Percentiles rank a stretch among this genome's conserved stretches.
phyloP scores from a whole-genome alignment of 202 grass and related monocot species.

The Alloteropsis angusta region DNA sequence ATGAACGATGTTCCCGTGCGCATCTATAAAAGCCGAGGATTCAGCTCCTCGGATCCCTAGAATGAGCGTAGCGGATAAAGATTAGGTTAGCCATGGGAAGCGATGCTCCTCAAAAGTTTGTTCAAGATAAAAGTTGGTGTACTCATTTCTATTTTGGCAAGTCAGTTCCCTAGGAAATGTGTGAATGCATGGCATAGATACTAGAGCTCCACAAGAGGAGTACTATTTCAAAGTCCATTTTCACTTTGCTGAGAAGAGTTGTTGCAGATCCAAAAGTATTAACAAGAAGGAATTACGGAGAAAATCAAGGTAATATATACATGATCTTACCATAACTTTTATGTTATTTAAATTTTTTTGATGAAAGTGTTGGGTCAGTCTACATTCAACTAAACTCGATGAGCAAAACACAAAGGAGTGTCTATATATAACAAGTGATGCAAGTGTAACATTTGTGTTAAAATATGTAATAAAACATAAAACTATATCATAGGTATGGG shows the following conservation, averaged over 20 bases:
- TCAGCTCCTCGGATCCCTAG: neutral
- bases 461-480: too few relatives aligned
- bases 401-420: too few relatives aligned
- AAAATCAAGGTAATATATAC: neutral
- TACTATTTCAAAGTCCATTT: neutral
- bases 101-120: neutral
- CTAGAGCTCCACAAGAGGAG: neutral
- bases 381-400: too few relatives aligned
- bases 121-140: neutral
- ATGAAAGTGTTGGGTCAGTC: neutral
- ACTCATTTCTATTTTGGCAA: neutral
- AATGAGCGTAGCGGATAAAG: neutral
- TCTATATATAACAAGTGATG: too few relatives aligned
- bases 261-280: neutral
- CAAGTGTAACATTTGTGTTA: too few relatives aligned
- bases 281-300: neutral
- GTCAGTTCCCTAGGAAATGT: neutral
- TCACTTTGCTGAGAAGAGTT: neutral
- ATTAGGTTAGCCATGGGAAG: neutral
- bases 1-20: neutral
- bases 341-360: neutral
- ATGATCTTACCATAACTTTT: neutral
- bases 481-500: too few relatives aligned
- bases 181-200: neutral
- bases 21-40: neutral